Conservation (phyloP, 192 early-diverging fungal genomes). For the Phlyctochytrium bullatum region DNA sequence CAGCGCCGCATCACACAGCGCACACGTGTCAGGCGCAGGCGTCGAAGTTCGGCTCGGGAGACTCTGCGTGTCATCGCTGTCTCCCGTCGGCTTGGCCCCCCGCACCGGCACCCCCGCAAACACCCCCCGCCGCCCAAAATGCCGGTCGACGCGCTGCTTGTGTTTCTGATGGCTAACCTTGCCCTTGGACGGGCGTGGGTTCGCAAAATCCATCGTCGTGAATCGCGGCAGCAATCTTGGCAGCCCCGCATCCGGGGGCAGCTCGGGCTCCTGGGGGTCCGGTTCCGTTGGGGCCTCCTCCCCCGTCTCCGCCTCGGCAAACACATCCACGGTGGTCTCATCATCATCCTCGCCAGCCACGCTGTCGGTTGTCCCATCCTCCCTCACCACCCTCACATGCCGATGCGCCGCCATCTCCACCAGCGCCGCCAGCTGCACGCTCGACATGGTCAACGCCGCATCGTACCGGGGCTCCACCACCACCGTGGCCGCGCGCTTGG, state of each 20-base stretch:
- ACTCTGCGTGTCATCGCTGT: too few relatives aligned
- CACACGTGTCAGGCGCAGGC: conserved; percentile 7
- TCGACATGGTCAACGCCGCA: background rate
- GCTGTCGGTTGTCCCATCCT: background rate
- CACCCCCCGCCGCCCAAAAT: too few relatives aligned
- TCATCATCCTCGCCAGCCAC: background rate
- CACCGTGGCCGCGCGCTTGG: too few relatives aligned
- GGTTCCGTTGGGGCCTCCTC: background rate
- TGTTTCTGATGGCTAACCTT: background rate
- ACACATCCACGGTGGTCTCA: background rate
- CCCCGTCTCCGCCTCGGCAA: background rate
- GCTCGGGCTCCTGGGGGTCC: background rate
- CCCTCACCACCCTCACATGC: background rate
- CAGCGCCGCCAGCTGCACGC: background rate
- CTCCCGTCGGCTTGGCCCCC: too few relatives aligned
- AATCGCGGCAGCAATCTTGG: background rate
- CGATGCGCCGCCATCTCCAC: background rate
- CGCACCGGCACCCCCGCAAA: too few relatives aligned
- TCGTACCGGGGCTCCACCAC: background rate
- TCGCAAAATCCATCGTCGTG: background rate
- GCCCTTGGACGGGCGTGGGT: background rate
- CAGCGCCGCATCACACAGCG: conserved; percentile 18
- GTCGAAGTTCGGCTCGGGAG: too few relatives aligned
- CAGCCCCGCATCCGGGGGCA: background rate
- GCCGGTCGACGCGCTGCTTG: background rate